Percentiles rank a stretch among this genome's conserved stretches.
Evolutionary conservation across 352 stramenopile genomes (phyloP).

Genomic region (Pythium grandisporangium): DNA sequence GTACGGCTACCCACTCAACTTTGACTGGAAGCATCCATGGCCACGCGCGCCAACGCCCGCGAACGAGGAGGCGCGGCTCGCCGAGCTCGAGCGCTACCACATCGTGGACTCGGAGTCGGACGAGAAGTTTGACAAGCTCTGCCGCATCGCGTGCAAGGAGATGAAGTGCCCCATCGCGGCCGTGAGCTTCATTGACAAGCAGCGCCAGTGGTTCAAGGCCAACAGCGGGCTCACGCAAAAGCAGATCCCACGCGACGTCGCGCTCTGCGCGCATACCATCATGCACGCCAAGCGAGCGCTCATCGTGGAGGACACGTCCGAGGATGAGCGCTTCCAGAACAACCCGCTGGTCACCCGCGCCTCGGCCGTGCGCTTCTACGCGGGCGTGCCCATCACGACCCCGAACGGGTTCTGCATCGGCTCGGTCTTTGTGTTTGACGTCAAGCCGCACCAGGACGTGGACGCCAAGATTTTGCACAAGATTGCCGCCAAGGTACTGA

Average conservation of each 20-base stretch:
- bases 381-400: constrained; percentile 72
- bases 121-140: constrained; percentile 84
- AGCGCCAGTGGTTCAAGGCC: constrained; percentile 85
- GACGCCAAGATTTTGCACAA: constrained; percentile 83
- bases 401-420: constrained; percentile 71
- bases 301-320: constrained; percentile 75
- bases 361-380: constrained; percentile 78
- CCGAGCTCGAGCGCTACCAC: constrained; percentile 53
- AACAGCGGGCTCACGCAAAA: constrained; percentile 78
- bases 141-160: constrained; percentile 81
- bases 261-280: constrained; percentile 79
- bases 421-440: constrained; percentile 82
- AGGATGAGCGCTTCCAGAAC: constrained; percentile 75
- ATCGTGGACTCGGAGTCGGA: constrained; percentile 79
- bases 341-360: constrained; percentile 78
- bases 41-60: constrained; percentile 51
- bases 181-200: constrained; percentile 80
- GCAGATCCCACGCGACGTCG: constrained; percentile 75
- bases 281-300: constrained; percentile 78
- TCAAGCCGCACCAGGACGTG: constrained; percentile 66
- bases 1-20: constrained; percentile 78
- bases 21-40: constrained; percentile 81
- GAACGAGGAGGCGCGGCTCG: constrained; percentile 65
- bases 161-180: constrained; percentile 86
- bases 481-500: constrained; percentile 80